Percentiles rank a stretch among this genome's conserved stretches.
Evolutionary conservation across 768 basidiomycete species (phyloP).

Genomic region (Kwoniella dendrophila): DNA sequence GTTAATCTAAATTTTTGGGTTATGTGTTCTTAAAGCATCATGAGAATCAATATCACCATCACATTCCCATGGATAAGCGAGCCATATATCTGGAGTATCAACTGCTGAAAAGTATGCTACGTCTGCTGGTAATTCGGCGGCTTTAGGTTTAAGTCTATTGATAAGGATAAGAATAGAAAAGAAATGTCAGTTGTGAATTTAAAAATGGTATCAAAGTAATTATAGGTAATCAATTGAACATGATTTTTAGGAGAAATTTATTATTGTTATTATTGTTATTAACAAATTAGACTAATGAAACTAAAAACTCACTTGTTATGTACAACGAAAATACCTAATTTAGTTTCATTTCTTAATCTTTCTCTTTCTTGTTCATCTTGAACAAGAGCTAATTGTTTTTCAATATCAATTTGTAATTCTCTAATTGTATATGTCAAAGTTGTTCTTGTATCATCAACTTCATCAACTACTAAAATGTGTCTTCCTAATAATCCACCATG

Average conservation of each 20-base stretch:
- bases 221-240: neutral
- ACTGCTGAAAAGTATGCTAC: conserved; percentile 76
- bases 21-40: conserved; percentile 34
- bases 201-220: neutral
- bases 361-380: conserved; percentile 71
- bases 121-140: conserved; percentile 70
- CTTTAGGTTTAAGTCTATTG: conserved; percentile 78
- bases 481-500: conserved; percentile 70
- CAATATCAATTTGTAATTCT: conserved; percentile 85
- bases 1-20: conserved; percentile 21
- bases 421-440: conserved; percentile 89
- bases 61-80: conserved; percentile 58
- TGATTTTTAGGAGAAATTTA: too few species aligned
- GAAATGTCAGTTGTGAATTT: neutral
- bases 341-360: conserved; percentile 71
- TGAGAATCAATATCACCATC: conserved; percentile 49
- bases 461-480: conserved; percentile 73
- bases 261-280: too few species aligned
- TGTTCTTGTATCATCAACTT: conserved; percentile 62
- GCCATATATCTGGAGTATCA: conserved; percentile 61
- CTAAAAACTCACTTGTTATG: conserved; percentile 57
- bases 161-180: neutral
- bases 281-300: too few species aligned
- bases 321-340: conserved; percentile 85
- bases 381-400: conserved; percentile 63